Conservation (phyloP, 2,329 filamentous ascomycete genomes). For the Exophiala bonariae region DNA sequence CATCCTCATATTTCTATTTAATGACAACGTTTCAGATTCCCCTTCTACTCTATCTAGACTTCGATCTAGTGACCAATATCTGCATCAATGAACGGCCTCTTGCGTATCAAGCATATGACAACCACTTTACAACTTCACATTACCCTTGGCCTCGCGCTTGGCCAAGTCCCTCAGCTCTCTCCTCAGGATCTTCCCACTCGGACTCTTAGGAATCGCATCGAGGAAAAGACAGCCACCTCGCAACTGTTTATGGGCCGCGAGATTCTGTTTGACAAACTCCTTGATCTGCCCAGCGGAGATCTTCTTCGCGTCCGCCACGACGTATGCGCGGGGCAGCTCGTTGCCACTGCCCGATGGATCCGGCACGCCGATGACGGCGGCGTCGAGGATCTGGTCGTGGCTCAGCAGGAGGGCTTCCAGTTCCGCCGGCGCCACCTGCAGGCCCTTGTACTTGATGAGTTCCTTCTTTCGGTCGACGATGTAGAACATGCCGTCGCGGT, state of each 20-base stretch:
- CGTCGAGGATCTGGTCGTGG: conserved; percentile 44
- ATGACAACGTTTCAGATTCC: too few relatives aligned
- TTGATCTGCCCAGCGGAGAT: conserved; percentile 34
- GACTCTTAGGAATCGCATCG: conserved; percentile 38
- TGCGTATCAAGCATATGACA: too few relatives aligned
- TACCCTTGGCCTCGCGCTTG: conserved; percentile 18
- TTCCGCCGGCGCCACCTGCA: conserved; percentile 52
- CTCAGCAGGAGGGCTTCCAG: conserved; percentile 46
- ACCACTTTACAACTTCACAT: conserved; percentile 18
- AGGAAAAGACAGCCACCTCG: conserved; percentile 38
- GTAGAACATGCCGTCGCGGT: conserved; percentile 78
- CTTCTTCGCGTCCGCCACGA: conserved; percentile 36
- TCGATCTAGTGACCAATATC: too few relatives aligned
- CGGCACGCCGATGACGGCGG: conserved; percentile 46
- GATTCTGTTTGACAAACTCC: conserved; percentile 30
- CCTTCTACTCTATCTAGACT: too few relatives aligned
- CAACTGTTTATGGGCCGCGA: conserved; percentile 36
- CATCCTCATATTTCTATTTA: too few relatives aligned
- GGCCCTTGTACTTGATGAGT: conserved; percentile 55
- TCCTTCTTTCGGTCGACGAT: conserved; percentile 81
- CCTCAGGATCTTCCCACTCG: conserved; percentile 39
- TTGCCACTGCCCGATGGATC: conserved; percentile 34
- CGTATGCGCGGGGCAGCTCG: conserved; percentile 44
- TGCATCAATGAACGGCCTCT: too few relatives aligned
- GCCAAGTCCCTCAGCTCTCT: conserved; percentile 36